phyloP scores from a whole-genome alignment of 1,139 yeast species.

The Debaryomyces subglobosus region DNA sequence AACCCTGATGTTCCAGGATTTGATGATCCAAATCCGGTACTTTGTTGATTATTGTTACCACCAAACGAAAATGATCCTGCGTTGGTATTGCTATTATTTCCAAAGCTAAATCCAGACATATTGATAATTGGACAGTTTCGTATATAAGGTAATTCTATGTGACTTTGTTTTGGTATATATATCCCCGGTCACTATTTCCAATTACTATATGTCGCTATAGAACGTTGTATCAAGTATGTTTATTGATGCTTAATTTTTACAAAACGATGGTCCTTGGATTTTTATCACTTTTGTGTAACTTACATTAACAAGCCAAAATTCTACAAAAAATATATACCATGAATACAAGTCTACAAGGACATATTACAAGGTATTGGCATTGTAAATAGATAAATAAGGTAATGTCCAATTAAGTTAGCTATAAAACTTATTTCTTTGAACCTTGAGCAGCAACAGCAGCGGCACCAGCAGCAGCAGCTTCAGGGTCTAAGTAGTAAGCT shows the following conservation, averaged over 20 bases:
- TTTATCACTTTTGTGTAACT: slow-evolving; percentile 4
- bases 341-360: background rate
- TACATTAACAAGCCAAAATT: background rate
- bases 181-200: background rate
- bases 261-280: slow-evolving; percentile 2
- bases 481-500: slow-evolving; percentile 97
- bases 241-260: slow-evolving; percentile 6
- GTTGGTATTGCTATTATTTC: slow-evolving; percentile 10
- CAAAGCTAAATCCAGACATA: slow-evolving; percentile 12
- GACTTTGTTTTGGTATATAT: background rate
- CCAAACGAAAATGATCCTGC: slow-evolving; percentile 5
- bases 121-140: background rate
- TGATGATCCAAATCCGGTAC: slow-evolving; percentile 10
- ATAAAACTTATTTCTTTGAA: slow-evolving; percentile 40
- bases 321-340: background rate
- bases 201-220: slow-evolving; percentile 3
- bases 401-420: background rate
- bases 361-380: background rate
- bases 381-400: background rate
- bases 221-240: background rate
- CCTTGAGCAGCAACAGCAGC: slow-evolving; percentile 99
- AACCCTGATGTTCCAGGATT: slow-evolving; percentile 2
- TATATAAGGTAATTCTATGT: background rate
- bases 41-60: slow-evolving; percentile 8
- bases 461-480: slow-evolving; percentile 99